phyloP scores from a whole-genome alignment of 495 filamentous ascomycete species.

The Pseudevernia furfuracea region DNA sequence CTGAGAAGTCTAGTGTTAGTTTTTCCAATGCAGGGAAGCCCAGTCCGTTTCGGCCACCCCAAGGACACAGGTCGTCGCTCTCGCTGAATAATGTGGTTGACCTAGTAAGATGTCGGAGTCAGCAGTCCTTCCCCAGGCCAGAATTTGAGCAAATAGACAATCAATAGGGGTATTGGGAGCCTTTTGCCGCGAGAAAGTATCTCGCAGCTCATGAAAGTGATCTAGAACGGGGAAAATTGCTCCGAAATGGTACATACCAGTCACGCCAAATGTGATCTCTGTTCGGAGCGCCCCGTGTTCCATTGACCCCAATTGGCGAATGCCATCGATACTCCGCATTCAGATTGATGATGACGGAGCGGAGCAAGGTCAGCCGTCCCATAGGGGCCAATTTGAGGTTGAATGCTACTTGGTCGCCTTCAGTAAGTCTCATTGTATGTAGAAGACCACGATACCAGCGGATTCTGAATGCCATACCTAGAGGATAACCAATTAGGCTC shows the following conservation, averaged over 20 bases:
- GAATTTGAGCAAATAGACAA: not conserved
- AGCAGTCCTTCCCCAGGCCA: not conserved
- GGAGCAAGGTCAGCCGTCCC: conserved; percentile 21
- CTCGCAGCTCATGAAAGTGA: not conserved
- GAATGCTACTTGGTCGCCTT: conserved; percentile 16
- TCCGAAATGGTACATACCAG: conserved; percentile 3
- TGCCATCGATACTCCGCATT: conserved; percentile 20
- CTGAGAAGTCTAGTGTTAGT: conserved; percentile 21
- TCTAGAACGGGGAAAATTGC: not conserved
- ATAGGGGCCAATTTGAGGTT: conserved; percentile 18
- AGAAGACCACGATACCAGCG: not conserved
- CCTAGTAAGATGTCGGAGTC: not conserved
- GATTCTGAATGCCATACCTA: conserved; percentile 12
- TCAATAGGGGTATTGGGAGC: not conserved
- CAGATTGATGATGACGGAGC: conserved; percentile 17
- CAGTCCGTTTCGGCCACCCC: conserved; percentile 12
- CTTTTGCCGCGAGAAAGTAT: not conserved
- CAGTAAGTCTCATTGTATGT: not conserved
- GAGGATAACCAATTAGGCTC: conserved; percentile 17
- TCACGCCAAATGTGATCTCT: conserved; percentile 23
- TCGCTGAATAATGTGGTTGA: conserved; percentile 21
- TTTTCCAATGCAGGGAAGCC: conserved; percentile 21
- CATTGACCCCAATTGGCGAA: conserved; percentile 12
- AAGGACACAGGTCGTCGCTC: conserved; percentile 16
- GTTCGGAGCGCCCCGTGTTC: conserved; percentile 4